Evolutionary conservation across 148 eudicot species (phyloP).

Genomic region (Amaranthus palmeri): DNA sequence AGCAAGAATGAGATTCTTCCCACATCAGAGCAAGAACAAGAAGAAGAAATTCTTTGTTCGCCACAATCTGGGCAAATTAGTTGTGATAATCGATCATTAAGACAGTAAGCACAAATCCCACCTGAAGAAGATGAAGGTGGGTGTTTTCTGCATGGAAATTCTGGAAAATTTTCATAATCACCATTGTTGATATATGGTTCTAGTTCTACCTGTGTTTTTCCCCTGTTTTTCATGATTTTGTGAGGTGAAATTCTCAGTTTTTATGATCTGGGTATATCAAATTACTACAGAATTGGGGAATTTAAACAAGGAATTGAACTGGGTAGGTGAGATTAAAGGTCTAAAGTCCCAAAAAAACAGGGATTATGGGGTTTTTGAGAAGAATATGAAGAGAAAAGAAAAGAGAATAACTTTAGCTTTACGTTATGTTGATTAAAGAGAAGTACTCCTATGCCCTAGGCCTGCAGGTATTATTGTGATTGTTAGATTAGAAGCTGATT

Average conservation of each 20-base stretch:
- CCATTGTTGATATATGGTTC: constrained; percentile 35
- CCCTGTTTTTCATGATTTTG: constrained; percentile 65
- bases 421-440: constrained; percentile 20
- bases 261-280: background rate
- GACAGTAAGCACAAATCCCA: constrained; percentile 79
- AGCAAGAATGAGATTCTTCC: constrained; percentile 75
- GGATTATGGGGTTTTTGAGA: constrained; percentile 9
- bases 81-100: constrained; percentile 58
- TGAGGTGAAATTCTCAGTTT: background rate
- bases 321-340: constrained; percentile 14
- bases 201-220: constrained; percentile 52
- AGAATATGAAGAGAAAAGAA: background rate
- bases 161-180: constrained; percentile 24
- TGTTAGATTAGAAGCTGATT: no score
- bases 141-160: constrained; percentile 61
- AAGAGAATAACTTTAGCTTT: constrained; percentile 31
- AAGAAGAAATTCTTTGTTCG: constrained; percentile 50
- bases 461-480: constrained; percentile 21
- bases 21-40: constrained; percentile 67
- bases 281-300: background rate
- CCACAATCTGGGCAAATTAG: constrained; percentile 83
- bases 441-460: constrained; percentile 10
- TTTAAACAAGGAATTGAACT: constrained; percentile 9
- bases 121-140: constrained; percentile 45
- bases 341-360: background rate